Evolutionary conservation across 2,329 filamentous ascomycete genomes (phyloP).

Genomic region (Neofusicoccum kwambonambiense): DNA sequence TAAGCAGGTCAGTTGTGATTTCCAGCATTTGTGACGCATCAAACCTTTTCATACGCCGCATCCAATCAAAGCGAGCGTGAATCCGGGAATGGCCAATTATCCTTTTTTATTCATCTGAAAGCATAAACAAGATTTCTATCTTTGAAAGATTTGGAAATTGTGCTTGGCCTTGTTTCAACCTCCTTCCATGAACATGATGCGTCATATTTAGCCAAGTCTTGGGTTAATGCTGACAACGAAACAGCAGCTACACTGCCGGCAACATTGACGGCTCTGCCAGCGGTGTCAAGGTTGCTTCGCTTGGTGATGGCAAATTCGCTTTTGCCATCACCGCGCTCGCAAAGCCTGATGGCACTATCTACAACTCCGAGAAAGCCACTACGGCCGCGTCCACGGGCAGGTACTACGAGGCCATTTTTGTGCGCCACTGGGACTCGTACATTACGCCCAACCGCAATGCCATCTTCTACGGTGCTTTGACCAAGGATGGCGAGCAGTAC

Average conservation of each 20-base stretch:
- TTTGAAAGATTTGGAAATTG: not conserved
- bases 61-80: too few species aligned
- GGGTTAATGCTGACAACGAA: not conserved
- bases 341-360: conserved; percentile 66
- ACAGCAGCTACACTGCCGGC: conserved; percentile 42
- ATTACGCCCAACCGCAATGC: conserved; percentile 66
- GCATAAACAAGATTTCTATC: not conserved
- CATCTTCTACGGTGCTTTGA: conserved; percentile 69
- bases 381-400: conserved; percentile 64
- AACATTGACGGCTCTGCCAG: conserved; percentile 47
- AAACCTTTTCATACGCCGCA: too few species aligned
- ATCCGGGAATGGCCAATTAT: too few species aligned
- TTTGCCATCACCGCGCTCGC: conserved; percentile 60
- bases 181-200: not conserved
- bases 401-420: conserved; percentile 73
- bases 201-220: too few species aligned
- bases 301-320: conserved; percentile 39
- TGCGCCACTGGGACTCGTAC: conserved; percentile 82
- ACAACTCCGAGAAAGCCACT: conserved; percentile 61
- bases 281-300: conserved; percentile 47
- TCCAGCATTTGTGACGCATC: not conserved
- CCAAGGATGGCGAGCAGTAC: conserved; percentile 27
- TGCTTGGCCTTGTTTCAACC: not conserved
- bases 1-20: conserved; percentile 28
- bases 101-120: too few species aligned